Evolutionary conservation across 75 land plant species (phyloP).

Genomic region (Cunninghamia lanceolata): DNA sequence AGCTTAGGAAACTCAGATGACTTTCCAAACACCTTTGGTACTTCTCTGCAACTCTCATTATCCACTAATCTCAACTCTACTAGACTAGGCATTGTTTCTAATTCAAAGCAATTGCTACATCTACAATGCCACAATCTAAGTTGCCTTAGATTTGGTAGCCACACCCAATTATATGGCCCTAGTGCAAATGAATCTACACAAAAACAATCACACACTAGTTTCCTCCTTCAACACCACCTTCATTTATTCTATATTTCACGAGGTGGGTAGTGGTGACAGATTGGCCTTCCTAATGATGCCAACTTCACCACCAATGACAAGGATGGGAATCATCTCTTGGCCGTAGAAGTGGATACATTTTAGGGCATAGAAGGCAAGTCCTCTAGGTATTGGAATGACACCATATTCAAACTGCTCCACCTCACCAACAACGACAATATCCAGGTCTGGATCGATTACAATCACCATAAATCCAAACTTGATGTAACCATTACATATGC

Average conservation of each 20-base stretch:
- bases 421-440: constrained; percentile 16
- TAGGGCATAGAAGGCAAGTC: not conserved
- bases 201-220: not conserved
- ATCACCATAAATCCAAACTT: not conserved
- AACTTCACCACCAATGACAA: constrained; percentile 23
- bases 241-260: constrained; percentile 6
- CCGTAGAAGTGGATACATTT: constrained; percentile 41
- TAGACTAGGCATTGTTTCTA: too few species aligned
- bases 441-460: constrained; percentile 32
- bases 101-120: too few species aligned
- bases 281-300: constrained; percentile 26
- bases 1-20: too few species aligned
- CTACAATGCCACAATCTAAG: too few species aligned
- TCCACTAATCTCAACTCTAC: too few species aligned
- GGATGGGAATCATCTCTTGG: constrained; percentile 23
- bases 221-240: constrained; percentile 20
- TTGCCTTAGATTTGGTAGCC: too few species aligned
- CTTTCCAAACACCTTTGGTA: too few species aligned
- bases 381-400: constrained; percentile 6
- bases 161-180: too few species aligned
- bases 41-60: too few species aligned
- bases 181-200: not conserved
- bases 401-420: not conserved
- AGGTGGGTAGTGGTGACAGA: constrained; percentile 16
- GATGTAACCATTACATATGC: constrained; percentile 24